phyloP scores from a whole-genome alignment of 345 rosid species.

The Citrus trifoliata region DNA sequence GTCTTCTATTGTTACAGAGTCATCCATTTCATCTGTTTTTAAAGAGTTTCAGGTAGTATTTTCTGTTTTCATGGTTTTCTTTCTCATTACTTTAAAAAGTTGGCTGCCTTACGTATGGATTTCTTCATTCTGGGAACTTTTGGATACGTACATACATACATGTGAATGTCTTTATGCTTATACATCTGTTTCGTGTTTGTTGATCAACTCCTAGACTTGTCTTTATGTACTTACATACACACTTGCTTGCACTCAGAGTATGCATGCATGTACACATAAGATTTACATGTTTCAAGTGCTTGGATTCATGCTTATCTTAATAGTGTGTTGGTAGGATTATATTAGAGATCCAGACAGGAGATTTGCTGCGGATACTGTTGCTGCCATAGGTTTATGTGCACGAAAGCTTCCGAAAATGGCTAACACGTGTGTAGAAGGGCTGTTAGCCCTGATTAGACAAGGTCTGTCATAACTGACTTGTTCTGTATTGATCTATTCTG shows the following conservation, averaged over 20 bases:
- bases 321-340: conserved; percentile 67
- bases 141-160: not conserved
- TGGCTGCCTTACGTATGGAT: conserved; percentile 7
- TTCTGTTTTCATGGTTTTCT: not conserved
- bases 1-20: conserved; percentile 68
- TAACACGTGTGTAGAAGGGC: conserved; percentile 65
- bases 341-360: conserved; percentile 84
- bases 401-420: conserved; percentile 66
- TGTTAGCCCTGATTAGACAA: conserved; percentile 58
- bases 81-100: not conserved
- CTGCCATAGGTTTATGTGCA: conserved; percentile 87
- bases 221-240: not conserved
- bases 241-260: not conserved
- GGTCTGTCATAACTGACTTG: conserved; percentile 44
- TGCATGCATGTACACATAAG: not conserved
- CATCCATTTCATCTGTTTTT: conserved; percentile 62
- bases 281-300: conserved; percentile 4
- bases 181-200: not conserved
- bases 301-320: conserved; percentile 32
- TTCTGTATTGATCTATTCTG: not conserved
- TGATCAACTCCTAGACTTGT: not conserved
- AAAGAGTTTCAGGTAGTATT: conserved; percentile 82
- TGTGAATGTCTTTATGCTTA: no score
- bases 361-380: conserved; percentile 85
- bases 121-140: not conserved